A percentile compares a stretch with the other conserved stretches of the same genome.
phyloP scores from a whole-genome alignment of 202 grass and related monocot genomes.

The Dendrocalamus latiflorus region DNA sequence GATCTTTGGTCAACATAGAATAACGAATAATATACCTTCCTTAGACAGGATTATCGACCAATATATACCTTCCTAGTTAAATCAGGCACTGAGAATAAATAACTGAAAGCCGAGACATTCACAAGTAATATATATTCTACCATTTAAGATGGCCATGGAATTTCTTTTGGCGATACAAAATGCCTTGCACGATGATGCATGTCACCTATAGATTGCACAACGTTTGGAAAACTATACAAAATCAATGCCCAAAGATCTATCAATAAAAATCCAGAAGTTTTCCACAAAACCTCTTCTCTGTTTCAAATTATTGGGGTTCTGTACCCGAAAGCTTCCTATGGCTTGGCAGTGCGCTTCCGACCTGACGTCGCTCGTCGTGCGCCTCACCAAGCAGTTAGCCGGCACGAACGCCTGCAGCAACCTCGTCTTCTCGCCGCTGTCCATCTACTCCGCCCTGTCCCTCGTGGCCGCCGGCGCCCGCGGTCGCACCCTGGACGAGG shows the following conservation, averaged over 20 bases:
- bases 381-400: neutral
- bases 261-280: no score
- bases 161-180: neutral
- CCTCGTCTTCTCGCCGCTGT: slow-evolving; percentile 6
- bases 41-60: no score
- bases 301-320: no score
- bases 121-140: neutral
- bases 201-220: no score
- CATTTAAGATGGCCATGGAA: neutral
- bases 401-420: neutral
- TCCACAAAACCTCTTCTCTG: no score
- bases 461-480: neutral
- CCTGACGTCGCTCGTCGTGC: neutral
- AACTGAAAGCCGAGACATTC: neutral
- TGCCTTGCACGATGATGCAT: neutral
- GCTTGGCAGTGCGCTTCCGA: neutral
- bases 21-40: neutral
- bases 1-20: neutral
- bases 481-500: neutral
- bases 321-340: no score
- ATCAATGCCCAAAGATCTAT: no score
- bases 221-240: no score
- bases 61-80: neutral
- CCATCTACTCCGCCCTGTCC: no score
- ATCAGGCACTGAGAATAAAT: neutral